A percentile compares a stretch with the other conserved stretches of the same genome.
Evolutionary conservation across 2,329 filamentous ascomycete species (phyloP).

Genomic region (Macrophomina phaseolina): DNA sequence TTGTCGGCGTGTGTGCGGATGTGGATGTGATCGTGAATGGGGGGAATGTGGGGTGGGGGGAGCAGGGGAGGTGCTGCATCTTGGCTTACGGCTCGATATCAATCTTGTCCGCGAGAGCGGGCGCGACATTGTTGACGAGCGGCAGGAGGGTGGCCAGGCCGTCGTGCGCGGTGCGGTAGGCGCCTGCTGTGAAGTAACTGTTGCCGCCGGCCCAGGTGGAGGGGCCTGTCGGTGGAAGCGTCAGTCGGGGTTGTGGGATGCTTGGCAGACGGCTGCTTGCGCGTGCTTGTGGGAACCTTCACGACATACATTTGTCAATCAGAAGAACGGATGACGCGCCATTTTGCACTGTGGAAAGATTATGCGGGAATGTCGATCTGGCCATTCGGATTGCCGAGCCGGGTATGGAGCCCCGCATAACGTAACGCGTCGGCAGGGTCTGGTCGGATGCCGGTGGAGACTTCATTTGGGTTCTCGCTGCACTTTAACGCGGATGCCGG

Average conservation of each 20-base stretch:
- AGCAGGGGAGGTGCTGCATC: too few relatives aligned
- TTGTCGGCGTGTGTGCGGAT: too few relatives aligned
- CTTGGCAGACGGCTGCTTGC: background rate
- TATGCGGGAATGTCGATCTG: conserved; percentile 9
- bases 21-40: too few relatives aligned
- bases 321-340: conserved; percentile 52
- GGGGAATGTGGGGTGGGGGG: too few relatives aligned
- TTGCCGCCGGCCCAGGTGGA: conserved; percentile 67
- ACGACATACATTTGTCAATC: conserved; percentile 63
- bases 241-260: background rate
- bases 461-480: too few relatives aligned
- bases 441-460: background rate
- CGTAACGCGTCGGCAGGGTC: background rate
- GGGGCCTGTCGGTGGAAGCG: background rate
- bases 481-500: too few relatives aligned
- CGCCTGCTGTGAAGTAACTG: conserved; percentile 69
- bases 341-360: conserved; percentile 40
- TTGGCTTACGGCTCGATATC: conserved; percentile 56
- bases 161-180: conserved; percentile 62
- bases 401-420: background rate
- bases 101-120: conserved; percentile 53
- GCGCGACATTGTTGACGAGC: conserved; percentile 61
- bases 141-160: conserved; percentile 65
- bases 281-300: background rate
- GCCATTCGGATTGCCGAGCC: background rate